phyloP scores from a whole-genome alignment of 2,329 filamentous ascomycete species.

The Cladosporium halotolerans region DNA sequence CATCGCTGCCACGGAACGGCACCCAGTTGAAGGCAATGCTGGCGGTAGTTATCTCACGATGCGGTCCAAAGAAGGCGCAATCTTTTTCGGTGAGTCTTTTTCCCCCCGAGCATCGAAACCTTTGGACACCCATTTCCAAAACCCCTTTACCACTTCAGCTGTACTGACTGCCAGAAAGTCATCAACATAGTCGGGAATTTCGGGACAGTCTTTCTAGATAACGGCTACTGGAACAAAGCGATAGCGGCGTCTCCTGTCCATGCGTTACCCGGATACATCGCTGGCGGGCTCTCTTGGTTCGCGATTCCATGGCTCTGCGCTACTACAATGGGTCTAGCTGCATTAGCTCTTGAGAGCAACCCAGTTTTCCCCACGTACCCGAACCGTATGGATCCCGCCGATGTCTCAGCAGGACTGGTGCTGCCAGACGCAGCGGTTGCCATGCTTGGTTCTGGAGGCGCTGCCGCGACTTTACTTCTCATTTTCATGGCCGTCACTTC shows the following conservation, averaged over 20 bases:
- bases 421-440: constrained; percentile 80
- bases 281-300: constrained; percentile 84
- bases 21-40: constrained; percentile 74
- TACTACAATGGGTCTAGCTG: constrained; percentile 80
- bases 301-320: constrained; percentile 87
- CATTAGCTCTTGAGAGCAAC: constrained; percentile 70
- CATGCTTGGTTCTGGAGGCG: constrained; percentile 73
- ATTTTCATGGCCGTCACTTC: constrained; percentile 89
- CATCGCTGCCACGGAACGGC: constrained; percentile 57
- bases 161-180: constrained; percentile 6
- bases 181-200: constrained; percentile 87
- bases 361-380: constrained; percentile 67
- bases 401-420: constrained; percentile 77
- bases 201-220: constrained; percentile 72
- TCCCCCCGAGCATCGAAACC: background rate
- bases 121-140: too few relatives aligned
- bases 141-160: background rate
- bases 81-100: constrained; percentile 63
- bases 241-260: constrained; percentile 82
- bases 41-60: constrained; percentile 83
- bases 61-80: constrained; percentile 70
- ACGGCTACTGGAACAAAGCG: constrained; percentile 82
- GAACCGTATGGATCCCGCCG: constrained; percentile 62
- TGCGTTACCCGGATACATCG: constrained; percentile 80
- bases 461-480: constrained; percentile 69